Evolutionary conservation across 208 protist species (phyloP).

Genomic region (Lotmaria passim): DNA sequence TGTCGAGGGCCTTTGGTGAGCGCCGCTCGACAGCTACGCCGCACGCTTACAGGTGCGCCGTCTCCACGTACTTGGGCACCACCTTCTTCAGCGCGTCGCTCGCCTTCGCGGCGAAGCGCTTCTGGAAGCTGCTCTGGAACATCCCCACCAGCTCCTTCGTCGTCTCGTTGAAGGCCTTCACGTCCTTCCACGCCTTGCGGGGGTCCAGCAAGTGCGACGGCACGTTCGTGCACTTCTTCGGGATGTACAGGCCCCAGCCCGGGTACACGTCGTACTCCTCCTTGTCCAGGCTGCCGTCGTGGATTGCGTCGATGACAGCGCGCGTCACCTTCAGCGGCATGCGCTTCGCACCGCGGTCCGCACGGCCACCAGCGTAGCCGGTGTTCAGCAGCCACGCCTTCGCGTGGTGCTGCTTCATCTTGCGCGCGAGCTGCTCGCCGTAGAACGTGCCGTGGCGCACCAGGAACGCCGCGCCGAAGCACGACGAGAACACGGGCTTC

Average conservation of each 20-base stretch:
- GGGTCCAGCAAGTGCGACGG: slow-evolving; percentile 91
- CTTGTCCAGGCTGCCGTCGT: slow-evolving; percentile 90
- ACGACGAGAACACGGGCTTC: slow-evolving; percentile 94
- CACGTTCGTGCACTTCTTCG: slow-evolving; percentile 74
- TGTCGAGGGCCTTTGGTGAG: no score
- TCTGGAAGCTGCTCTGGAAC: slow-evolving; percentile 93
- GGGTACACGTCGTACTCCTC: slow-evolving; percentile 70
- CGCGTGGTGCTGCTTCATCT: slow-evolving; percentile 88
- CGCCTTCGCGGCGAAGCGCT: slow-evolving; percentile 77
- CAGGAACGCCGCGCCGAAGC: slow-evolving; percentile 96
- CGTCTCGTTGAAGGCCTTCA: slow-evolving; percentile 81
- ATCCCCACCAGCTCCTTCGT: slow-evolving; percentile 85
- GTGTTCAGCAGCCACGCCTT: slow-evolving; percentile 96
- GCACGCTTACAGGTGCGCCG: slow-evolving; percentile 51
- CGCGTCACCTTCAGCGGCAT: slow-evolving; percentile 94
- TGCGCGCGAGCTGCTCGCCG: slow-evolving; percentile 95
- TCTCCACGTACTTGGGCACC: slow-evolving; percentile 72
- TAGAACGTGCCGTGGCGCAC: slow-evolving; percentile 96
- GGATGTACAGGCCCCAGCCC: slow-evolving; percentile 92
- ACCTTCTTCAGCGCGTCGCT: slow-evolving; percentile 64
- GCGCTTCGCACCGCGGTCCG: slow-evolving; percentile 87
- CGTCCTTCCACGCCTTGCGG: slow-evolving; percentile 88
- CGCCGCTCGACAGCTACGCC: neutral
- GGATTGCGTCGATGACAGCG: slow-evolving; percentile 96
- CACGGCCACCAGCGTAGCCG: slow-evolving; percentile 91